Base-by-base conservation (phyloP, 768 basidiomycete species). In the Russula virescens region DNA sequence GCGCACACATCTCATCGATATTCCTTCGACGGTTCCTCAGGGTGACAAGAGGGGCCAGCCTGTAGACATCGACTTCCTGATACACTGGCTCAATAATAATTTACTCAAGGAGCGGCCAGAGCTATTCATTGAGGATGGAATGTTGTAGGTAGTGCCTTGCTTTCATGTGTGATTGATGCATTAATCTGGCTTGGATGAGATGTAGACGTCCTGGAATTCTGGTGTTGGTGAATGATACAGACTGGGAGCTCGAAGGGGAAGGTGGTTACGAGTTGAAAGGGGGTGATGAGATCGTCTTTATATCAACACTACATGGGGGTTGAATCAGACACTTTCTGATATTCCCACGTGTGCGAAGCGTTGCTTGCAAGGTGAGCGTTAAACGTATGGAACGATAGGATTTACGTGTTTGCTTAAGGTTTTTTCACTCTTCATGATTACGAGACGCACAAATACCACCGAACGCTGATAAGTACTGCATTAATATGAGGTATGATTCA, bases 231-330 rank as follows among this genome's bases (percentile, higher is more conserved):
- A 66, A 60, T 13, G 58, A 59, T 31, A 65, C 54, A 4, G 63
- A 64, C 38, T 66, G 58, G 58, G 59, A 64, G 4, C 63, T 65
- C 25, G 65, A 64, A 34, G 65, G 58, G 42, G 65, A 66, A 48
- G 63, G 62, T 4, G 63, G 50, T 10, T 65, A 66, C 42, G 31
- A 54, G 46, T 26, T 64, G 55, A 62, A 55, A 55, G 58, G 60
- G 35, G 80, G 83, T 0, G 97, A 99, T 71, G 91, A 95, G 75
- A 82, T 98, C 64, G 92, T 98, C 18, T 96, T 99, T 73, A 98
- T 99, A 63, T 96, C 93, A 23, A 98, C 95, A 0, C 75, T 98
- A 53, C 96, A 98, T 69, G 96, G 96, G 2, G 94, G 94, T 58
- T 96, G 28, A 61, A 61, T 46, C 21, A 6, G 25, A n/a, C 9